phyloP scores from a whole-genome alignment of 345 rosid genomes.

The Cardamine chenopodiifolia region DNA sequence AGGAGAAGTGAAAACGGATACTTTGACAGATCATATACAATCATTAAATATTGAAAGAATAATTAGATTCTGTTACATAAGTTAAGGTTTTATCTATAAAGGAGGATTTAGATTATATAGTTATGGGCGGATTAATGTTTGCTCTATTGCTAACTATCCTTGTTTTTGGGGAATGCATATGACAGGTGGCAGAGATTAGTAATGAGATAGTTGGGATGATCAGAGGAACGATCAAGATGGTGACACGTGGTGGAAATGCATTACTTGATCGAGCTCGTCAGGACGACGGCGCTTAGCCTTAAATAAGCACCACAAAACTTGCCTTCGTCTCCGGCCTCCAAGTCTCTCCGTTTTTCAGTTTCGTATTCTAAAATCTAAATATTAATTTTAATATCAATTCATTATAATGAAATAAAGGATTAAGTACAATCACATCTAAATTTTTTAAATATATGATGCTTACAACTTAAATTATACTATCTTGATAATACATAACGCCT shows the following conservation, averaged over 20 bases:
- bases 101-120: no score
- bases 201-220: constrained; percentile 83
- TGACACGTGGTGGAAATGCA: constrained; percentile 72
- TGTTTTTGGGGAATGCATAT: constrained; percentile 23
- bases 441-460: constrained; percentile 7
- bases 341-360: constrained; percentile 88
- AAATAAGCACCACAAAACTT: constrained; percentile 60
- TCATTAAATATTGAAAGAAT: no score
- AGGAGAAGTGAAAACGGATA: no score
- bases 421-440: neutral
- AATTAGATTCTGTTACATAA: no score
- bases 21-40: no score
- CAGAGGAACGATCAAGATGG: constrained; percentile 91
- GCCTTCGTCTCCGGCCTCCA: constrained; percentile 93
- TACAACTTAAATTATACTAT: constrained; percentile 7
- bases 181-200: constrained; percentile 83
- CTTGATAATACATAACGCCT: constrained; percentile 30
- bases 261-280: neutral
- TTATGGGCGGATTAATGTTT: no score
- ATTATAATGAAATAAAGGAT: neutral
- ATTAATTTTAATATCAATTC: neutral
- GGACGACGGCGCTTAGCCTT: constrained; percentile 22
- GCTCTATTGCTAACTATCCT: neutral
- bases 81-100: no score
- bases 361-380: neutral